Evolutionary conservation across 2,329 filamentous ascomycete genomes (phyloP).

Genomic region (Sporothrix humicola): DNA sequence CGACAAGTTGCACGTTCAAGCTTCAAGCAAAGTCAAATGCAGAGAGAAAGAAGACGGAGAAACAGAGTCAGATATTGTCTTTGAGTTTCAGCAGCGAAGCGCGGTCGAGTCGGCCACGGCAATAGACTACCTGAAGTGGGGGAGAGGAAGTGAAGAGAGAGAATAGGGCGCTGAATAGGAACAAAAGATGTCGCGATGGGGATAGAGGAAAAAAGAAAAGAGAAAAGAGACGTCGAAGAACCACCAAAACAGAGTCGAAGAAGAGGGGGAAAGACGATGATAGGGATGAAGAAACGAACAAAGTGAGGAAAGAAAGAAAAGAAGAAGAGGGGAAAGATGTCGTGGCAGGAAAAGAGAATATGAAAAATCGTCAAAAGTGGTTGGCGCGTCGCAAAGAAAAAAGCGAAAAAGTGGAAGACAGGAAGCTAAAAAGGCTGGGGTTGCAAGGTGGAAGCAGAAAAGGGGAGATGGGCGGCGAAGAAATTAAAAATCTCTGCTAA

Average conservation of each 20-base stretch:
- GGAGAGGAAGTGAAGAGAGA: background rate
- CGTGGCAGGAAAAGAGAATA: background rate
- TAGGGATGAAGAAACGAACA: background rate
- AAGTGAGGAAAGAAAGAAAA: background rate
- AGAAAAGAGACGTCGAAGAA: background rate
- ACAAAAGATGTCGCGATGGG: constrained; percentile 3
- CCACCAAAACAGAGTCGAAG: background rate
- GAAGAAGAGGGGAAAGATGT: constrained; percentile 13
- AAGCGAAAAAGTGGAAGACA: too few species aligned
- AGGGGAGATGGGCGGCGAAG: constrained; percentile 4
- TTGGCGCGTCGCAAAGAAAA: constrained; percentile 5
- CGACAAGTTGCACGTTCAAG: constrained; percentile 24
- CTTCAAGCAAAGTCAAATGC: constrained; percentile 13
- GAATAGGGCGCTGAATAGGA: background rate
- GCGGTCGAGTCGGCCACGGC: constrained; percentile 18
- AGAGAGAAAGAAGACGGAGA: background rate
- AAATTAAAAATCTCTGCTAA: constrained; percentile 25
- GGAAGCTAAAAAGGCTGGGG: background rate
- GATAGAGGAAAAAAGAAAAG: background rate
- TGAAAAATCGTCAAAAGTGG: background rate
- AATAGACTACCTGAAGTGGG: constrained; percentile 27
- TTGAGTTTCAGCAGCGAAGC: background rate
- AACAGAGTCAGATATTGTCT: constrained; percentile 21
- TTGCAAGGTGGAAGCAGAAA: too few species aligned
- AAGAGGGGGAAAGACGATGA: background rate